Evolutionary conservation across 2,329 filamentous ascomycete species (phyloP), one percentile per base, ranked within the genome.

Genomic region (Septoria linicola): DNA sequence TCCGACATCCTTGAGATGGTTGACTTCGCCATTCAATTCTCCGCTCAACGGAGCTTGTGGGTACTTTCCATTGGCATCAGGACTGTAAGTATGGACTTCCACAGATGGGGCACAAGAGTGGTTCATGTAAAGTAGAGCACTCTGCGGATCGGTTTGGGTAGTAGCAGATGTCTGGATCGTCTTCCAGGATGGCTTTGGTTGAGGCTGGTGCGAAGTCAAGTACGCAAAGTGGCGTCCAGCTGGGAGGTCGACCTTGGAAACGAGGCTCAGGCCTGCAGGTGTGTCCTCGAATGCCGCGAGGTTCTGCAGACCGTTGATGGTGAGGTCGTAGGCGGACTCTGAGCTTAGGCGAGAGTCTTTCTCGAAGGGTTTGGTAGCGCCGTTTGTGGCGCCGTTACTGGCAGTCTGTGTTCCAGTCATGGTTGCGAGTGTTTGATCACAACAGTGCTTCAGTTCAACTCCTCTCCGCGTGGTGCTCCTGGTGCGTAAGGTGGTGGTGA

Each of bases 41-140:
- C 59, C 59, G 51, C 57, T 44, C 37, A 57, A 39, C 36, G 59
- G 60, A 8, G 53, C 17, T 20, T 51, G 48, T 4, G 63, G 63
- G 42, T 65, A 65, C 4, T 57, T 52, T n/a, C 62, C 61, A n/a
- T 55, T 35, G 1, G 49, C 50, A 35, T 61, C 56, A 4, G 63
- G 63, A 16, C 54, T 36, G 40, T 59, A 60, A 14, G 80, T 79
- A 59, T 81, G 78, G 58, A 82, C 80, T 44, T 79, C 72, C 11
- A 82, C 56, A 3, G 72, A 73, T 1, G 80, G 80, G 21, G 45
- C 8, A 63, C 65, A 82, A 2, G 74, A 77, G 66, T 82, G 79
- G 67, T 82, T 82, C 68, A 77, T 74, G 66, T 74, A 82, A 19
- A 81, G 73, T 8, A 82, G 68, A 57, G 80, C 79, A 52, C 72